These are phyloP conservation scores for Scopulariopsis brevicaulis DNA, from an alignment of 2,329 filamentous ascomycete species.

Conservation along the genomic window DNA sequence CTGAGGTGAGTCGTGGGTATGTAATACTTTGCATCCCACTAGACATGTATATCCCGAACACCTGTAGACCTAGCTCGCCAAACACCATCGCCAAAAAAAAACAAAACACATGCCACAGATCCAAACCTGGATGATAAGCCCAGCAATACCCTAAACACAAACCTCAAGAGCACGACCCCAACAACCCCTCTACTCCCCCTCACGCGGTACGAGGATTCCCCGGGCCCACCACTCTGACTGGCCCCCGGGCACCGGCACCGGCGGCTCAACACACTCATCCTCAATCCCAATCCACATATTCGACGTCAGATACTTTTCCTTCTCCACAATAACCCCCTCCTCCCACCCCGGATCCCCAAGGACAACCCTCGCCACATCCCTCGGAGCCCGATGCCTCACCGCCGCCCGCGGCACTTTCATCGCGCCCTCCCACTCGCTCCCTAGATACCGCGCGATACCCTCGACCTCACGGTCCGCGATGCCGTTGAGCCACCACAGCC, in stretches of 20 bases:
- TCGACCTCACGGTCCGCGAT: conserved; percentile 32
- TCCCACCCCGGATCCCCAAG: conserved; percentile 1
- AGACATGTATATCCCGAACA: no score
- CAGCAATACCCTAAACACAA: no score
- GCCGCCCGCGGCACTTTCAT: background rate
- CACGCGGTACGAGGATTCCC: no score
- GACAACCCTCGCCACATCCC: background rate
- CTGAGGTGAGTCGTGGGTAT: no score
- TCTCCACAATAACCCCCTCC: background rate
- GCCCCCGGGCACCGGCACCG: background rate
- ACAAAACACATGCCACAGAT: no score
- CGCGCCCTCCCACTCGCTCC: background rate
- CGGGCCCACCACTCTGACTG: no score
- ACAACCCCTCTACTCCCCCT: no score
- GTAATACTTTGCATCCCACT: no score
- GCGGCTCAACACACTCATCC: background rate
- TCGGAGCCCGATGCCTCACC: background rate
- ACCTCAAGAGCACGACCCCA: no score
- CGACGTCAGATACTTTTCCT: background rate
- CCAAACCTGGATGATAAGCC: no score
- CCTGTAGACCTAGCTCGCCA: no score
- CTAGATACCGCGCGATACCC: conserved; percentile 20
- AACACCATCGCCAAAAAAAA: no score
- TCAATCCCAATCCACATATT: background rate
- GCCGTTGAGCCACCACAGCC: conserved; percentile 38